Evolutionary conservation across 2,329 filamentous ascomycete species (phyloP).

Genomic region (Verruconis gallopava): DNA sequence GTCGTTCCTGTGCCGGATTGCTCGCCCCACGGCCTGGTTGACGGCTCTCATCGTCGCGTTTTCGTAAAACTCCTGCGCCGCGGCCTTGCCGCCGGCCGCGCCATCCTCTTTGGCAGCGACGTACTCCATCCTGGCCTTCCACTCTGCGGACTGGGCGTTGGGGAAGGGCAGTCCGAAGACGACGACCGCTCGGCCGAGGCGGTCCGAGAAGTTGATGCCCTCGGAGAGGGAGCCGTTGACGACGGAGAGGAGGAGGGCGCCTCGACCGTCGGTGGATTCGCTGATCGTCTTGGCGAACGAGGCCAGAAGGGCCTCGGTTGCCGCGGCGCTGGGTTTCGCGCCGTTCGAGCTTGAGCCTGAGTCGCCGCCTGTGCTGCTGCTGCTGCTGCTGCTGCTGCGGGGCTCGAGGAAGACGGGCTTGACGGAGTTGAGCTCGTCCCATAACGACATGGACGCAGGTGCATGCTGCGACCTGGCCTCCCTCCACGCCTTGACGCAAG

Average conservation of each 20-base stretch:
- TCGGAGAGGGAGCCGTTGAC: slow-evolving; percentile 92
- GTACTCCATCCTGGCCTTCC: slow-evolving; percentile 84
- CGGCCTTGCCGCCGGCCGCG: slow-evolving; percentile 27
- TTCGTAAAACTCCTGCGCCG: slow-evolving; percentile 73
- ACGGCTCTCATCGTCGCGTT: slow-evolving; percentile 95
- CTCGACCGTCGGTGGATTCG: slow-evolving; percentile 31
- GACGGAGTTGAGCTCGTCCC: slow-evolving; percentile 42
- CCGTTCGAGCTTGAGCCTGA: slow-evolving; percentile 11
- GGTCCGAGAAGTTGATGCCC: slow-evolving; percentile 95
- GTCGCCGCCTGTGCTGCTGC: slow-evolving; percentile 7
- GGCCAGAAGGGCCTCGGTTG: slow-evolving; percentile 55
- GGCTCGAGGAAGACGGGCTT: slow-evolving; percentile 40
- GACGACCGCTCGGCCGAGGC: slow-evolving; percentile 74
- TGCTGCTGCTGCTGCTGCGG: slow-evolving; percentile 14
- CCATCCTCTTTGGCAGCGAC: slow-evolving; percentile 48
- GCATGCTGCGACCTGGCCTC: slow-evolving; percentile 25
- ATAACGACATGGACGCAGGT: slow-evolving; percentile 28
- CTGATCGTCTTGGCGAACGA: slow-evolving; percentile 59
- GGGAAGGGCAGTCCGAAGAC: slow-evolving; percentile 91
- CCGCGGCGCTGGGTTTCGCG: slow-evolving; percentile 35
- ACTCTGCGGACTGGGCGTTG: slow-evolving; percentile 78
- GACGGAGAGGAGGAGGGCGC: slow-evolving; percentile 76
- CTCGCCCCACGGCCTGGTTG: slow-evolving; percentile 89
- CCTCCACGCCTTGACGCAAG: slow-evolving; percentile 41
- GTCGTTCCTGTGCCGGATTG: slow-evolving; percentile 76